These are phyloP conservation scores for Macadamia integrifolia DNA, from an alignment of 164 flowering plant genomes.

Conservation along the genomic window DNA sequence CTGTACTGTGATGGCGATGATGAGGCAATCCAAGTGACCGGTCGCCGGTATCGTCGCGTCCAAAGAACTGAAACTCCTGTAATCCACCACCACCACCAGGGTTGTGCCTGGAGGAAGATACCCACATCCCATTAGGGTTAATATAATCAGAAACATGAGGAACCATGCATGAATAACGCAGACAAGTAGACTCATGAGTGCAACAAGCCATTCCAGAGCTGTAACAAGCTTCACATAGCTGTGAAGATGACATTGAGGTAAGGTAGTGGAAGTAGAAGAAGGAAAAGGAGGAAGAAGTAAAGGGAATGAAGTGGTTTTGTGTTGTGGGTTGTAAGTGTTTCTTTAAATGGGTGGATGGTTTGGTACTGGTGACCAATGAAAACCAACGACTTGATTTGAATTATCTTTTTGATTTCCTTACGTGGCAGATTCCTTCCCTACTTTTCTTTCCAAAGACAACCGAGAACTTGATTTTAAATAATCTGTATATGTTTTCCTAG, in stretches of 20 bases:
- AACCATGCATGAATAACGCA: neutral
- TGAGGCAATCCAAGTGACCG: neutral
- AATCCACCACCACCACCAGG: neutral
- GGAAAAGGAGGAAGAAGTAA: neutral
- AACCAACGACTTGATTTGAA: neutral
- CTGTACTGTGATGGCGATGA: neutral
- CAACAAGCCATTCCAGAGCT: neutral
- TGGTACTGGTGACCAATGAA: neutral
- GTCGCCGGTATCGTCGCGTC: neutral
- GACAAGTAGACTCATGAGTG: neutral
- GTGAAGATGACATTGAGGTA: neutral
- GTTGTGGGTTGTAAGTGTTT: neutral
- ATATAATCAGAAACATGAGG: neutral
- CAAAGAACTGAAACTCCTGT: neutral
- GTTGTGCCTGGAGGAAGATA: neutral
- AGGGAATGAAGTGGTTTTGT: neutral
- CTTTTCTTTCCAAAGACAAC: neutral
- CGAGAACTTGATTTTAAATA: neutral
- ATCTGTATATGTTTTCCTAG: neutral
- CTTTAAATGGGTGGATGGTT: neutral
- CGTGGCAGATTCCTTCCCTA: neutral
- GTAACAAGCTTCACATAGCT: neutral
- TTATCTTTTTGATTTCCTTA: neutral
- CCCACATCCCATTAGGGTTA: neutral
- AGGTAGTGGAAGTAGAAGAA: neutral